Evolutionary conservation across 2,329 filamentous ascomycete species (phyloP).

Genomic region (Pestalotiopsis sp.): DNA sequence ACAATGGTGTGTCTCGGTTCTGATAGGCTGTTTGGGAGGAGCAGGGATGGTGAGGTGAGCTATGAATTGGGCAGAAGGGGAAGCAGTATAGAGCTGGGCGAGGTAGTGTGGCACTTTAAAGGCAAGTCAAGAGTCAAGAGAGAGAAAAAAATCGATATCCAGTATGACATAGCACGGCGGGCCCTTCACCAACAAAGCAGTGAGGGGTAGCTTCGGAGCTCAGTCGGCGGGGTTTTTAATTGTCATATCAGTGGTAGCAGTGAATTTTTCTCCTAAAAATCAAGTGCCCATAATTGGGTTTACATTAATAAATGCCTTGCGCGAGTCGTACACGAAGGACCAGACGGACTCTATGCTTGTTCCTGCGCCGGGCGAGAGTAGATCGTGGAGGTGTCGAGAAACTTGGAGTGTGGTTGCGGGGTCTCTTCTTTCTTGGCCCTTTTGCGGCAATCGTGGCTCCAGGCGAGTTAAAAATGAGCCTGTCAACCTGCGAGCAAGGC

Average conservation of each 20-base stretch:
- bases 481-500: neutral
- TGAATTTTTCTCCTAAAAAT: neutral
- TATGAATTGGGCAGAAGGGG: neutral
- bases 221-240: neutral
- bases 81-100: neutral
- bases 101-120: neutral
- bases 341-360: neutral
- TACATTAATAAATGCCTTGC: slow-evolving; percentile 10
- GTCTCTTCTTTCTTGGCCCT: neutral
- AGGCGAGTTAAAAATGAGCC: neutral
- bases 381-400: neutral
- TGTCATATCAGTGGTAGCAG: too few relatives aligned
- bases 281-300: slow-evolving; percentile 7
- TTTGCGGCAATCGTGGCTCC: neutral
- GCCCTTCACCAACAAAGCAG: neutral
- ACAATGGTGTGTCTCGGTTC: neutral
- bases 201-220: slow-evolving; percentile 10
- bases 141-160: neutral
- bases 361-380: neutral
- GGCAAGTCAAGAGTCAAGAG: neutral
- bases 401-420: neutral
- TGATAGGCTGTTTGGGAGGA: neutral
- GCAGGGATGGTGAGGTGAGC: neutral
- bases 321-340: neutral
- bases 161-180: neutral